Percentiles rank a stretch among this genome's conserved stretches.
Conservation (phyloP, 2,329 filamentous ascomycete species). For the Aspergillus novoparasiticus region DNA sequence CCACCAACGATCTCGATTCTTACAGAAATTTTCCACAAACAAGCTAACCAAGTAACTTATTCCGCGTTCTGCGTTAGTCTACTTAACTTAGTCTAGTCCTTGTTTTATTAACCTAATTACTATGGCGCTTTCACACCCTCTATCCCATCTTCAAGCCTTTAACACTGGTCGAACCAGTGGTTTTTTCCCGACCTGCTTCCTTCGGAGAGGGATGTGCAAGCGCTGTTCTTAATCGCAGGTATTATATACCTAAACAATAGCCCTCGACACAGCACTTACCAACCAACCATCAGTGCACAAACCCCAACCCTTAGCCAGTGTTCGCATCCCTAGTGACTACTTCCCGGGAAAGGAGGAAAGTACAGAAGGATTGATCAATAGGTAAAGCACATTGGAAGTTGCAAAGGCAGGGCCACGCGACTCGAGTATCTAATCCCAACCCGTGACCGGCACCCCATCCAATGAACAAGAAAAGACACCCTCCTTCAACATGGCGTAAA, state of each 20-base stretch:
- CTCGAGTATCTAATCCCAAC: background rate
- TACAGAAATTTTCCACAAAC: background rate
- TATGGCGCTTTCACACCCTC: background rate
- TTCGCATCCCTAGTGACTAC: background rate
- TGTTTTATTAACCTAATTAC: background rate
- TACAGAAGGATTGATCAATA: background rate
- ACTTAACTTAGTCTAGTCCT: background rate
- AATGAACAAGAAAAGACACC: background rate
- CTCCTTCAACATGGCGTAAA: background rate
- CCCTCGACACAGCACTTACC: background rate
- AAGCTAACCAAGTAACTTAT: slow-evolving; percentile 1
- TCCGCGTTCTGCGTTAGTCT: background rate
- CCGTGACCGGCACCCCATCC: background rate
- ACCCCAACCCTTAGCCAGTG: background rate
- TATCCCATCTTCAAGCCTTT: background rate
- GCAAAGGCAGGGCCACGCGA: background rate
- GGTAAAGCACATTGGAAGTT: background rate
- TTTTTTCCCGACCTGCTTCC: background rate
- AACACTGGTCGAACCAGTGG: background rate
- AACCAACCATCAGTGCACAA: background rate
- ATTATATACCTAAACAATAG: background rate
- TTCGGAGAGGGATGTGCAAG: background rate
- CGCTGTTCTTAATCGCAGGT: background rate
- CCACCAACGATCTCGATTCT: slow-evolving; percentile 1
- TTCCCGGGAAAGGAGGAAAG: background rate